Percentiles rank a stretch among this genome's conserved stretches.
Conservation (phyloP, 495 filamentous ascomycete genomes). For the Melanomma pulvis-pyrius region DNA sequence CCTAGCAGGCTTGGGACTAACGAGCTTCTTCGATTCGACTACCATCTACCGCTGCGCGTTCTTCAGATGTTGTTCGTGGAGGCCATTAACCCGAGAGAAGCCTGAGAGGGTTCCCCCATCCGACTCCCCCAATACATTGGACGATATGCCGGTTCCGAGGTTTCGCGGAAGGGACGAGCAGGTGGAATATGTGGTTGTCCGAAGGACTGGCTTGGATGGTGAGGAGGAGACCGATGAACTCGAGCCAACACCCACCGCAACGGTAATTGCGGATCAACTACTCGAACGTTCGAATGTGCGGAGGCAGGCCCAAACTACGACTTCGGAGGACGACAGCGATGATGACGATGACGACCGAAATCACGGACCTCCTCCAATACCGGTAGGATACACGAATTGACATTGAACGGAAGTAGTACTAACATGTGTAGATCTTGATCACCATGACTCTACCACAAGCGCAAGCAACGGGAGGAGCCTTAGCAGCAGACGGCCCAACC, state of each 20-base stretch:
- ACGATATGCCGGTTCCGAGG: conserved; percentile 33
- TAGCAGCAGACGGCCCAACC: conserved; percentile 14
- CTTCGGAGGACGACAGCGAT: background rate
- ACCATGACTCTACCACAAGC: conserved; percentile 30
- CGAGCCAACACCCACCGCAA: conserved; percentile 1
- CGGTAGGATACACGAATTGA: conserved; percentile 3
- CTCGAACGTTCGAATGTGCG: conserved; percentile 4
- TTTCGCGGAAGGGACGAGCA: conserved; percentile 20
- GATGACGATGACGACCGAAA: conserved; percentile 21
- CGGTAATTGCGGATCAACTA: background rate
- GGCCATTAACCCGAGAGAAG: conserved; percentile 28
- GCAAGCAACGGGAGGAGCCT: conserved; percentile 8
- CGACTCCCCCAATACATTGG: conserved; percentile 3
- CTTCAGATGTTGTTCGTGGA: conserved; percentile 37
- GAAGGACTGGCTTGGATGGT: conserved; percentile 13
- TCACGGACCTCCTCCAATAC: conserved; percentile 3
- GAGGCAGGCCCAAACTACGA: conserved; percentile 6
- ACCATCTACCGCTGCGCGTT: conserved; percentile 11
- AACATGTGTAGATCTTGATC: conserved; percentile 13
- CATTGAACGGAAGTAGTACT: background rate
- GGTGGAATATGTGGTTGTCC: conserved; percentile 31
- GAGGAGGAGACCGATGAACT: background rate
- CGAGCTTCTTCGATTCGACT: conserved; percentile 8
- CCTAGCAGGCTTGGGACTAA: conserved; percentile 37
- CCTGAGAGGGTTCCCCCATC: conserved; percentile 28